Base-by-base conservation (phyloP, 1,139 yeast genomes). In the Blastobotrys ciferrii region DNA sequence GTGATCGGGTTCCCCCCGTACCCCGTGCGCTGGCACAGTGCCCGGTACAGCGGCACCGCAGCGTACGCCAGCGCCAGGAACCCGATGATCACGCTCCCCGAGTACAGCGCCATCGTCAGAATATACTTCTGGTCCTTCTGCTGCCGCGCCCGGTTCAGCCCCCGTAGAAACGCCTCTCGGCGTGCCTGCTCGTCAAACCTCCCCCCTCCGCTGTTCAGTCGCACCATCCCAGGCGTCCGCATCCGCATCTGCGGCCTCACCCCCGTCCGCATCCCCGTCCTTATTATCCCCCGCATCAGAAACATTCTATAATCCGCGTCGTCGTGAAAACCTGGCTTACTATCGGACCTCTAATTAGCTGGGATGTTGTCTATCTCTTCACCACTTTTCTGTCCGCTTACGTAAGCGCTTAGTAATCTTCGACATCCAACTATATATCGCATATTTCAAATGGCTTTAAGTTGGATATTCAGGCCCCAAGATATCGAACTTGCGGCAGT, bases 1-100 rank as follows among this genome's bases (percentile, higher is more conserved):
- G 97, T 89, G 58, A 91, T 85, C 13, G 98, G 98, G 9, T 84
- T 81, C 43, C 99, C 99, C 45, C 92, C 96, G 78, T 86, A 92
- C 0, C 98, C 98, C 0, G 97, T 91, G 68, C 96, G 79, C 60
- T 91, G 88, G 72, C 99, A 94, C 41, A 94, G 76, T 17, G 92
- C 91, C 57, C 97, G 73, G 66, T 94, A 94, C 17, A 94, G 70
- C 2, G 98, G 98, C 9, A 94, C 98, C 1, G 97, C 88, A 9
- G 92, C 87, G 67, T 89, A 92, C 0, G 96, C 77, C 18, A 92
- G 72, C 0, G 97, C 92, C 42, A 88, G 70, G 53, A 88, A 87
- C 7, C 82, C 71, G 25, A 92, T 71, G 12, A 84, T 83, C 37
- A 88, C 72, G 20, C 95, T 82, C 1, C 83, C 72, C 1, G 92